These are phyloP conservation scores for Cicer pinnatifidum DNA, from an alignment of 306 rosid genomes.

Conservation along the genomic window DNA sequence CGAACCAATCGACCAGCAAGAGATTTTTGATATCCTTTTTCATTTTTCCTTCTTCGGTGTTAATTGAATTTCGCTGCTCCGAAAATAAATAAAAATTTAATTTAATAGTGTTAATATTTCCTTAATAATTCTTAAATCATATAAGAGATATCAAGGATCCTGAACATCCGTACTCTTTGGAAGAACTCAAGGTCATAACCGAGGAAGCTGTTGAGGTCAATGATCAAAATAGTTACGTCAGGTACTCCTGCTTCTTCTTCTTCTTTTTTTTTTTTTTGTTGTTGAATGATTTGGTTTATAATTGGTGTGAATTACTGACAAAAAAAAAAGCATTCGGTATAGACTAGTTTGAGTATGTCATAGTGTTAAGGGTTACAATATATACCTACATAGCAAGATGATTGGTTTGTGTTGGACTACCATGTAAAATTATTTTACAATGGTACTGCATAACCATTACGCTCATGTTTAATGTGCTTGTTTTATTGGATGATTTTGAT, in stretches of 20 bases:
- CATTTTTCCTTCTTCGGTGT: not conserved
- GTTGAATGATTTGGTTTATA: not conserved
- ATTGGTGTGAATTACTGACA: not conserved
- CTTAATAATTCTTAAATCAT: slow-evolving; percentile 79
- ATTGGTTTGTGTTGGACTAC: no score
- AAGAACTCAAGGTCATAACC: slow-evolving; percentile 90
- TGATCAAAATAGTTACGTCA: slow-evolving; percentile 70
- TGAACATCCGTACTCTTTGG: slow-evolving; percentile 87
- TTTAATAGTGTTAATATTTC: slow-evolving; percentile 12
- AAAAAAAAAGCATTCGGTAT: no score
- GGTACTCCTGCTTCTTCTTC: slow-evolving; percentile 49
- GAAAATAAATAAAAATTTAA: not conserved
- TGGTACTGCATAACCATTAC: no score
- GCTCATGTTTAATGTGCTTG: slow-evolving; percentile 3
- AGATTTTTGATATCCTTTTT: slow-evolving; percentile 87
- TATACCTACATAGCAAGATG: no score
- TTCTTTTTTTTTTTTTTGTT: not conserved
- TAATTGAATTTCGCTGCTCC: not conserved
- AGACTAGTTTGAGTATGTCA: no score
- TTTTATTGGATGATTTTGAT: slow-evolving; percentile 29
- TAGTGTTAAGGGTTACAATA: no score
- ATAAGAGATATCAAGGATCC: slow-evolving; percentile 95
- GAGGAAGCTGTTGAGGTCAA: slow-evolving; percentile 92
- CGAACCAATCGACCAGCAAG: slow-evolving; percentile 78
- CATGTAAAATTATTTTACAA: no score